Conservation (phyloP, 768 basidiomycete genomes). For the Cubamyces sp. region DNA sequence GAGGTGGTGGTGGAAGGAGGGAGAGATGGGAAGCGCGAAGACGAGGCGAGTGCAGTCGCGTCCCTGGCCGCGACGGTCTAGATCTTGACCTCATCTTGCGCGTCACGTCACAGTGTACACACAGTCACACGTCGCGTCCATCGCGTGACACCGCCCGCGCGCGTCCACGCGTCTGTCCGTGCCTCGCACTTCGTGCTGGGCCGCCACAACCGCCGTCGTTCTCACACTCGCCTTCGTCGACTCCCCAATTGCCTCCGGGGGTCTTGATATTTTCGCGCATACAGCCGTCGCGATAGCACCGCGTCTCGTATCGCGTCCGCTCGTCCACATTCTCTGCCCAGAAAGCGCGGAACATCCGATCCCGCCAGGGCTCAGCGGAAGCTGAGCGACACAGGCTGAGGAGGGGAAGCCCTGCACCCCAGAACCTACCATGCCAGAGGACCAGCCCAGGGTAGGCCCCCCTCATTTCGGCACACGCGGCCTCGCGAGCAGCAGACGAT, state of each 20-base stretch:
- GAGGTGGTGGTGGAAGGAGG: slow-evolving; percentile 18
- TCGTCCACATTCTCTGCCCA: too few relatives aligned
- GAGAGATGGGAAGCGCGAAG: slow-evolving; percentile 20
- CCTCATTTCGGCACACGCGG: slow-evolving; percentile 20
- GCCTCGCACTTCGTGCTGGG: too few relatives aligned
- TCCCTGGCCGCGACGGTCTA: slow-evolving; percentile 23
- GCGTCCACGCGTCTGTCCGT: slow-evolving; percentile 1
- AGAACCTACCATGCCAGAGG: slow-evolving; percentile 26
- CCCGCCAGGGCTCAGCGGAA: too few relatives aligned
- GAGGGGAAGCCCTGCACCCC: slow-evolving; percentile 16
- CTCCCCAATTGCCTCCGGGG: slow-evolving; percentile 1
- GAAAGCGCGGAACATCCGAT: too few relatives aligned
- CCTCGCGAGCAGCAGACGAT: slow-evolving; percentile 14
- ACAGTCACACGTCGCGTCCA: slow-evolving; percentile 12
- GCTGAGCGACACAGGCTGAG: neutral
- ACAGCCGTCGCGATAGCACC: too few relatives aligned
- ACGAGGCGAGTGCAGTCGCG: slow-evolving; percentile 21
- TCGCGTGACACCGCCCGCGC: slow-evolving; percentile 9
- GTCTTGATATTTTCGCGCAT: neutral
- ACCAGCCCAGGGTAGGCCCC: slow-evolving; percentile 23
- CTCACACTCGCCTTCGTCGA: neutral
- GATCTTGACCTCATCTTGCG: slow-evolving; percentile 23
- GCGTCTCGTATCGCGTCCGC: too few relatives aligned
- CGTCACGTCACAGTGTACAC: slow-evolving; percentile 22
- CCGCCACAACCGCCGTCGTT: neutral